Evolutionary conservation across 192 early-diverging fungal species (phyloP), one percentile per base, ranked within the genome.

Genomic region (Coemansia sp.): DNA sequence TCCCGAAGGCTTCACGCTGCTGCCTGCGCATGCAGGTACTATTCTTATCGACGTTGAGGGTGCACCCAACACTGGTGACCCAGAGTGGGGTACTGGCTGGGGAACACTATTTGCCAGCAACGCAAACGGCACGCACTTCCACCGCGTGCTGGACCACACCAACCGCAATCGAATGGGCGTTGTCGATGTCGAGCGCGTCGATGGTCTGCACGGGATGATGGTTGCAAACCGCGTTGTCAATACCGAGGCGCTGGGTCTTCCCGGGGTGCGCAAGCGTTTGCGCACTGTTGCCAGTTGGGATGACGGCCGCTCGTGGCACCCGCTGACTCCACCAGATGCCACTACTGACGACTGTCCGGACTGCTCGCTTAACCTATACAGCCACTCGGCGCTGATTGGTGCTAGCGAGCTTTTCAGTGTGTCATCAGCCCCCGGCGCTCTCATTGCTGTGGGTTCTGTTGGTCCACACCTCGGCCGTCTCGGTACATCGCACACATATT

Each of bases 121-220:
- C 76, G 84, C 84, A 52, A 88, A 95, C 55, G 94, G 93, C 46
- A 88, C 88, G 8, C 90, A 84, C 74, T 98, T 88, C 78, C 88
- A 89, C 51, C 66, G 85, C 23, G 86, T 88, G 9, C 84, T 97
- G 31, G 78, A 89, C 32, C 83, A 93, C 74, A 93, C 93, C 1
- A 95, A 97, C 75, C 85, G 93, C 51, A 86, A 93, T 64, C 68
- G 64, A 5, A 21, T 57, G 1, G 92, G 92, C 9, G 58, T 83
- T 61, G 95, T 99, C 6, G 97, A 98, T 64, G 90, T 94, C 72
- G 95, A 95, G 75, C 92, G 91, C 61, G 89, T 99, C 51, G 88
- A 89, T 25, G 92, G 95, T 4, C 83, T 98, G 9, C 82, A 88
- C 23, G 94, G 95, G 29, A 86, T 95, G 72, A 84, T 93, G 21